Conservation (phyloP, 2,329 filamentous ascomycete genomes). For the Ophioceras dolichostomum region DNA sequence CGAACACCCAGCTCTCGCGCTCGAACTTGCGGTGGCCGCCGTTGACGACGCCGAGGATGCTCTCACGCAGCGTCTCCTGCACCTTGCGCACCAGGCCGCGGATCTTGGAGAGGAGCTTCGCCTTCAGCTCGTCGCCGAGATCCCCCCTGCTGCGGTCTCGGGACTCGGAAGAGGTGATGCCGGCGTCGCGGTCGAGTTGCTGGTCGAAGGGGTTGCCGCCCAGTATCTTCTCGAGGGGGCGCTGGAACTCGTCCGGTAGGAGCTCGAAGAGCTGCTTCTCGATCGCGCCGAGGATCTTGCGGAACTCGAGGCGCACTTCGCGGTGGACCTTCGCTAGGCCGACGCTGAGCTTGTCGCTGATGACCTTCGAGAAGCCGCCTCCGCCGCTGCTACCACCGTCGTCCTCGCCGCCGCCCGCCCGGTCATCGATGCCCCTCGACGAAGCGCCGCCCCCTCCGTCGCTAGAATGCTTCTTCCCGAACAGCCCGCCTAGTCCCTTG, state of each 20-base stretch:
- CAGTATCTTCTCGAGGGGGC: constrained; percentile 30
- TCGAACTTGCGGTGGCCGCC: constrained; percentile 34
- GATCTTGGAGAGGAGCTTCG: constrained; percentile 30
- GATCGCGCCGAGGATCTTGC: constrained; percentile 27
- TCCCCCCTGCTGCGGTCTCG: constrained; percentile 17
- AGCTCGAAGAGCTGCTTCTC: constrained; percentile 32
- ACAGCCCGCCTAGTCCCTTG: constrained; percentile 27
- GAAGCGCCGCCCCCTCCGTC: constrained; percentile 13
- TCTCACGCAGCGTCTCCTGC: constrained; percentile 30
- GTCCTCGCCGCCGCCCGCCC: constrained; percentile 12
- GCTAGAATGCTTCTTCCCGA: constrained; percentile 22
- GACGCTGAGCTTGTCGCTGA: constrained; percentile 32
- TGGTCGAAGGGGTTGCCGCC: constrained; percentile 33
- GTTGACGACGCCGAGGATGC: constrained; percentile 29
- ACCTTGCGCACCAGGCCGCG: constrained; percentile 29
- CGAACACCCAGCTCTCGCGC: constrained; percentile 30
- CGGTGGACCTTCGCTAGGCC: constrained; percentile 29
- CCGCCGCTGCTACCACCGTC: constrained; percentile 11
- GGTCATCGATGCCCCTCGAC: constrained; percentile 18
- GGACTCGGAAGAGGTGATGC: background rate
- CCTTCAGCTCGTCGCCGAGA: constrained; percentile 29
- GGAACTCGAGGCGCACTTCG: constrained; percentile 32
- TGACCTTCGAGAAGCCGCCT: constrained; percentile 29
- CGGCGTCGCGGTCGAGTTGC: constrained; percentile 24
- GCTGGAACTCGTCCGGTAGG: constrained; percentile 28